Base-by-base conservation (phyloP, 805 yeast genomes). In the Clavispora santaluciae region DNA sequence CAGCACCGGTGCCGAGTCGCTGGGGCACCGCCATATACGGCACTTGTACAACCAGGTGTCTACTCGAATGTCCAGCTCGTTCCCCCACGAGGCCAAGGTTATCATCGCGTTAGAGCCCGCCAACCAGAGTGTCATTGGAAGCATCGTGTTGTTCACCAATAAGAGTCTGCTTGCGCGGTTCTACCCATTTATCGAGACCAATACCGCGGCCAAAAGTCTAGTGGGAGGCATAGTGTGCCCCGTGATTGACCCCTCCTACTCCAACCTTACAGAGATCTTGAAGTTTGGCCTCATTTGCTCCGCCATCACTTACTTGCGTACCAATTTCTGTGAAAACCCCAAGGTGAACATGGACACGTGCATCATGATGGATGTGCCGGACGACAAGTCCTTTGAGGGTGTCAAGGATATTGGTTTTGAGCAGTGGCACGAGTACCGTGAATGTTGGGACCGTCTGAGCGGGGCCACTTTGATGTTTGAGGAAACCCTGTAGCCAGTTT, bases 231-330 rank as follows among this genome's bases (percentile, higher is more conserved):
- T 79, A 9, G 61, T 76, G 11, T 79, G 78, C 4, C 67, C 79
- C 2, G 66, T 78, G 22, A 72, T 76, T 20, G 81, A 77, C 46
- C 76, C 77, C 15, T 64, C 66, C 33, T 76, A 76, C 53, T 69
- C 73, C 21, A 75, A 73, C 45, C 65, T 78, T 49, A 68, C 73
- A 6, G 77, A 75, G 39, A 76, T 78, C 3, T 73, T 78, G 58
- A 73, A 69, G 43, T 65, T 72, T 47, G 84, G 84, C 0, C 66
- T 78, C 43, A 73, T 79, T 8, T 78, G 82, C 46, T 72, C 81
- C 6, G 54, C 49, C 9, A 43, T 51, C 22, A 51, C 54, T 7
- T 48, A 46, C 28, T 42, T 50, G 13, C 55, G 44, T 53, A 57
- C 42, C 6, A 54, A 56, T 34, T 54, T 56, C 40, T 55, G 49